phyloP scores from a whole-genome alignment of 192 early-diverging fungal genomes.

The Pilaira anomala region DNA sequence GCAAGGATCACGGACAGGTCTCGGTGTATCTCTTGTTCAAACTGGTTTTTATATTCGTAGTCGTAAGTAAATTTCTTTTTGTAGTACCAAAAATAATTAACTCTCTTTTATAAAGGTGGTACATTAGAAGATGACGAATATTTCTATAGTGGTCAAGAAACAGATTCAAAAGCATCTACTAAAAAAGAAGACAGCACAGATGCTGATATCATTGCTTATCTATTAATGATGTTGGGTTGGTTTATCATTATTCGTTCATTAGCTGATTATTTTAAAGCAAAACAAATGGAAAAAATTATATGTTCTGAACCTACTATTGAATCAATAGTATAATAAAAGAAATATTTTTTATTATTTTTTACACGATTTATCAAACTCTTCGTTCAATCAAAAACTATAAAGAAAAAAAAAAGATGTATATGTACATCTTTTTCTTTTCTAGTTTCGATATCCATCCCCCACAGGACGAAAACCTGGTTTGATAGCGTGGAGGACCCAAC shows the following conservation, averaged over 20 bases:
- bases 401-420: too few species aligned
- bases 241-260: conserved; percentile 70
- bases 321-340: conserved; percentile 20
- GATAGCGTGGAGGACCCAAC: too few species aligned
- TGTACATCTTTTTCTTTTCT: too few species aligned
- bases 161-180: conserved; percentile 10
- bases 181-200: conserved; percentile 16
- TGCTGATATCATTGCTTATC: conserved; percentile 57
- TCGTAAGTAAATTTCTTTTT: conserved; percentile 28
- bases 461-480: too few species aligned
- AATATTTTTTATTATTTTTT: too few species aligned
- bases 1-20: conserved; percentile 72
- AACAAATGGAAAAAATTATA: conserved; percentile 69
- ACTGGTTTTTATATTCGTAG: conserved; percentile 71
- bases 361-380: too few species aligned
- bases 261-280: conserved; percentile 69
- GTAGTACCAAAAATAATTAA: background rate
- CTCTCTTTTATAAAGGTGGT: conserved; percentile 16
- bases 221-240: conserved; percentile 72
- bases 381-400: too few species aligned
- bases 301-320: conserved; percentile 27
- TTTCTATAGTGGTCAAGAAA: conserved; percentile 21
- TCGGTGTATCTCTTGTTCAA: conserved; percentile 80
- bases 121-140: conserved; percentile 36
- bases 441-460: too few species aligned